phyloP scores from a whole-genome alignment of 1,284 basidiomycete species.

The Trametes versicolor region DNA sequence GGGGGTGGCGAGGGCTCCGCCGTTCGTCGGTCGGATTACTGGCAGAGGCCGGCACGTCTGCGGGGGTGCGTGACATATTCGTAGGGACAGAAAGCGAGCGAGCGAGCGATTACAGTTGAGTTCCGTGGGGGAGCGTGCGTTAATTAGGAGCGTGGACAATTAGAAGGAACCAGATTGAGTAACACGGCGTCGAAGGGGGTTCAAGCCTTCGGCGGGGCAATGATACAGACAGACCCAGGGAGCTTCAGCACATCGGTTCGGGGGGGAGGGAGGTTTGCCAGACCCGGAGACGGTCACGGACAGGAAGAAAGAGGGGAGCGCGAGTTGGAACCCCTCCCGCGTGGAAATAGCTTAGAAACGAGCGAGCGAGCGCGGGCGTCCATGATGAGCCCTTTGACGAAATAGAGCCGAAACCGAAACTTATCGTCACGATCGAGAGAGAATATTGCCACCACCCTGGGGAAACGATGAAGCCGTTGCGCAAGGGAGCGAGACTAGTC shows the following conservation, averaged over 20 bases:
- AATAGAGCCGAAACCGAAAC: constrained; percentile 40
- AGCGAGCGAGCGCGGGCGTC: constrained; percentile 30
- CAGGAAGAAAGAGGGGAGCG: constrained; percentile 34
- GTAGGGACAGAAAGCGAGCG: constrained; percentile 37
- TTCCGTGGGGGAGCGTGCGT: constrained; percentile 33
- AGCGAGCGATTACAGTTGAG: constrained; percentile 41
- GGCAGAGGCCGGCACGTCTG: constrained; percentile 35
- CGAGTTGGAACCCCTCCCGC: constrained; percentile 34
- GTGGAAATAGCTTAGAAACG: constrained; percentile 37
- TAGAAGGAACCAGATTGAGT: constrained; percentile 39
- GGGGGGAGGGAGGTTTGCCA: constrained; percentile 38
- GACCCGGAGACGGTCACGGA: constrained; percentile 37
- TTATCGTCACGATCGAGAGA: constrained; percentile 38
- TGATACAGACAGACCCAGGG: constrained; percentile 42
- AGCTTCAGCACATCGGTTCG: constrained; percentile 44
- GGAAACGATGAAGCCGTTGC: constrained; percentile 36
- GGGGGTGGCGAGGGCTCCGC: constrained; percentile 26
- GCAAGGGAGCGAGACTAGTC: constrained; percentile 35
- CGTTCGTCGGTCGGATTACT: constrained; percentile 35
- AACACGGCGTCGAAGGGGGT: constrained; percentile 42
- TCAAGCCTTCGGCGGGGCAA: constrained; percentile 40
- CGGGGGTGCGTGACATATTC: constrained; percentile 38
- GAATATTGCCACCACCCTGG: constrained; percentile 35
- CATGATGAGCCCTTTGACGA: constrained; percentile 38
- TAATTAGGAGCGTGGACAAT: constrained; percentile 42